These are phyloP conservation scores for Phoenix dactylifera DNA, from an alignment of 176 grass and related monocot genomes.

Conservation along the genomic window DNA sequence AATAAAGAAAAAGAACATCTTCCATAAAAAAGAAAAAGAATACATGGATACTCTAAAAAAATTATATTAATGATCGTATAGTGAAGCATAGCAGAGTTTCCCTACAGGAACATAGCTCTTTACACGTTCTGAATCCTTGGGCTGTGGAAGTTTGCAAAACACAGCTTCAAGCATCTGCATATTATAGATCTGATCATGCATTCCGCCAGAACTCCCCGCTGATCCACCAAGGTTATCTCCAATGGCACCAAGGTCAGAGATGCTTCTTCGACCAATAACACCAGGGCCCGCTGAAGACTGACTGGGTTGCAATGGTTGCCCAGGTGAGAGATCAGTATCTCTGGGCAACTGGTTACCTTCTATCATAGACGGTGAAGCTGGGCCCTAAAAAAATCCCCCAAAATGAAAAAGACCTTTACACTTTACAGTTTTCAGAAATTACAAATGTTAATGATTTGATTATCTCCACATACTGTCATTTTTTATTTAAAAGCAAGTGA, in stretches of 20 bases:
- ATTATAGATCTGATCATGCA: slow-evolving; percentile 71
- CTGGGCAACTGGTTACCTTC: slow-evolving; percentile 68
- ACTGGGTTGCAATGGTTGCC: slow-evolving; percentile 77
- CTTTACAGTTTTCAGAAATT: neutral
- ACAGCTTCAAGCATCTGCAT: slow-evolving; percentile 93
- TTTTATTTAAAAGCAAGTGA: too few relatives aligned
- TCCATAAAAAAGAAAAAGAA: neutral
- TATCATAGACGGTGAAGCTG: slow-evolving; percentile 25
- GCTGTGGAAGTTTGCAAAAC: slow-evolving; percentile 75
- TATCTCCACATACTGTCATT: too few relatives aligned
- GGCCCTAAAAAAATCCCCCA: slow-evolving; percentile 27
- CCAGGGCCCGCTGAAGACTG: slow-evolving; percentile 54
- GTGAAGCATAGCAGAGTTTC: neutral
- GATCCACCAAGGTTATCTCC: slow-evolving; percentile 67
- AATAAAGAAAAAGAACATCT: slow-evolving; percentile 12
- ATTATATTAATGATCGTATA: neutral
- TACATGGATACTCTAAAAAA: neutral
- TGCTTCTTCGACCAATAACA: slow-evolving; percentile 91
- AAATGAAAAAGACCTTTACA: neutral
- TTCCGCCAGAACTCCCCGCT: slow-evolving; percentile 31
- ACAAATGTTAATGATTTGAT: neutral
- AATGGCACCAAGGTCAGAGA: slow-evolving; percentile 68
- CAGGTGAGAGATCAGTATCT: slow-evolving; percentile 62
- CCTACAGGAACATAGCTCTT: slow-evolving; percentile 82
- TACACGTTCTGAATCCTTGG: slow-evolving; percentile 77